Conservation (phyloP, 495 filamentous ascomycete genomes). For the Podospora australis region DNA sequence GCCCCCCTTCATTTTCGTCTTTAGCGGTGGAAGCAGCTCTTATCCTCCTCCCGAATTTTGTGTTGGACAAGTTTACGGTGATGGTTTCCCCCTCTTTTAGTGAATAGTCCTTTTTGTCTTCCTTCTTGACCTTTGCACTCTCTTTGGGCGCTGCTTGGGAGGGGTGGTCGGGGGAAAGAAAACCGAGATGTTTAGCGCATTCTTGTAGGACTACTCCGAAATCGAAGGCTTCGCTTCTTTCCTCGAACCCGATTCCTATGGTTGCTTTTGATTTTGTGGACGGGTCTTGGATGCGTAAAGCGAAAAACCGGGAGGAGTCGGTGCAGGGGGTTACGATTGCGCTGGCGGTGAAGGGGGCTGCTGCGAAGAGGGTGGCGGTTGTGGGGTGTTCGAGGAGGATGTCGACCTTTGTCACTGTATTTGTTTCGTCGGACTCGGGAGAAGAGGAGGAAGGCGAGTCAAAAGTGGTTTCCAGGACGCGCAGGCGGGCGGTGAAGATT, state of each 20-base stretch:
- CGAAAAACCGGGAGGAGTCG: conserved; percentile 75
- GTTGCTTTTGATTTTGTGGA: conserved; percentile 61
- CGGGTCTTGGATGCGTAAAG: conserved; percentile 66
- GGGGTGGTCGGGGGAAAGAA: conserved; percentile 1
- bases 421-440: conserved; percentile 9
- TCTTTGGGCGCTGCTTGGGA: conserved; percentile 13
- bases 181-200: conserved; percentile 53
- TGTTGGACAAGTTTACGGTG: conserved; percentile 62
- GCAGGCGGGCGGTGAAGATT: conserved; percentile 77
- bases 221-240: conserved; percentile 74
- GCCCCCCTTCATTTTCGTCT: conserved; percentile 5
- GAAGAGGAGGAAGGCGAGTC: conserved; percentile 32
- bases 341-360: conserved; percentile 59
- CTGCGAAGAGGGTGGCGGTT: conserved; percentile 69
- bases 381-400: conserved; percentile 67
- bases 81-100: conserved; percentile 83
- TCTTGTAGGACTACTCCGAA: conserved; percentile 76
- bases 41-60: conserved; percentile 38
- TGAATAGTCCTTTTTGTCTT: conserved; percentile 63
- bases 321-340: conserved; percentile 61
- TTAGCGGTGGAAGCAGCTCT: conserved; percentile 10
- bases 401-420: conserved; percentile 57
- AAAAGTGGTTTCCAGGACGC: conserved; percentile 68
- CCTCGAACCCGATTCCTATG: conserved; percentile 80
- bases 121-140: conserved; percentile 25